Percentiles rank a stretch among this genome's conserved stretches.
phyloP scores from a whole-genome alignment of 2,329 filamentous ascomycete species.

The Alternaria dauci region DNA sequence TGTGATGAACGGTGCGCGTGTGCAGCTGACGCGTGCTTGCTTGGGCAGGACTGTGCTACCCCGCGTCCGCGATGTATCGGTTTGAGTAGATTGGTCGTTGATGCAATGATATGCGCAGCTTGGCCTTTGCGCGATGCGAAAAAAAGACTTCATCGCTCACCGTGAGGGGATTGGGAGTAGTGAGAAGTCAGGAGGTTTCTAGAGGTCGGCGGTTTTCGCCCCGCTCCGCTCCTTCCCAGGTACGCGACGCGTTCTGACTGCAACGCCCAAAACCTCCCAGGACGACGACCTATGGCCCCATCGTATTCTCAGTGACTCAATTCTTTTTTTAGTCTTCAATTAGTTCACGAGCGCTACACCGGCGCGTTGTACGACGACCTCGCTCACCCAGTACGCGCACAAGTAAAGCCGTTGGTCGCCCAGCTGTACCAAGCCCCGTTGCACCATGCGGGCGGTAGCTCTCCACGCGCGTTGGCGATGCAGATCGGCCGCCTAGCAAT shows the following conservation, averaged over 20 bases:
- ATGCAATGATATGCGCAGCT: background rate
- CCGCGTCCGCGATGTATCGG: background rate
- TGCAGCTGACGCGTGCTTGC: constrained; percentile 30
- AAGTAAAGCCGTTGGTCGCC: constrained; percentile 9
- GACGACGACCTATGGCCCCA: background rate
- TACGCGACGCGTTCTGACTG: background rate
- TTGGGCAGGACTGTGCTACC: constrained; percentile 13
- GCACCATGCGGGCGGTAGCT: constrained; percentile 6
- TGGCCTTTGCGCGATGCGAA: background rate
- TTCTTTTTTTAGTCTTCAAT: background rate
- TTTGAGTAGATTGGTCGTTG: background rate
- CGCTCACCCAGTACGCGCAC: background rate
- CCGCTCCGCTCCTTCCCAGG: background rate
- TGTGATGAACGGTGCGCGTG: constrained; percentile 26
- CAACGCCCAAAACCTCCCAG: background rate
- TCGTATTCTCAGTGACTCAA: background rate
- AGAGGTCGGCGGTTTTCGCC: background rate
- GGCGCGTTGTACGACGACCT: constrained; percentile 27
- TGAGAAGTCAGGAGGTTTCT: background rate
- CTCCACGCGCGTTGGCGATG: background rate
- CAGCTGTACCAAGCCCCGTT: constrained; percentile 24
- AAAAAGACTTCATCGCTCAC: background rate
- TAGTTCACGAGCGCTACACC: background rate
- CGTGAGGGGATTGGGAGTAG: background rate
- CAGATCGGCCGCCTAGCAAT: constrained; percentile 9